Evolutionary conservation across 2,329 filamentous ascomycete species (phyloP).

Genomic region (Pseudomassariella vexata): DNA sequence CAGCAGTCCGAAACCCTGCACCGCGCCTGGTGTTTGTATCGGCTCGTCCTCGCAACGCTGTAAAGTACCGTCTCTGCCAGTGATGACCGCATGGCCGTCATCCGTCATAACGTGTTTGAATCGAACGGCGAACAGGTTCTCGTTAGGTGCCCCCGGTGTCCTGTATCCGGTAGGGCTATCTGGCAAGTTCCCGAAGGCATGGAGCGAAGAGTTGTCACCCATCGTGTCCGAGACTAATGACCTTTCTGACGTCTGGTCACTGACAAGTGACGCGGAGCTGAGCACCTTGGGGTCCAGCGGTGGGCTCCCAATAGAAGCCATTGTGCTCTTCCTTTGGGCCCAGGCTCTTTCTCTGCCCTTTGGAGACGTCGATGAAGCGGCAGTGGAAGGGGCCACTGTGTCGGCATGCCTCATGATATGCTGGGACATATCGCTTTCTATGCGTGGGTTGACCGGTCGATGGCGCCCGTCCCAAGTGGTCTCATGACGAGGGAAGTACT

Average conservation of each 20-base stretch:
- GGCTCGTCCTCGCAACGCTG: constrained; percentile 88
- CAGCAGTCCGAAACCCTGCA: constrained; percentile 75
- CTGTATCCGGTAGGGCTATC: constrained; percentile 7
- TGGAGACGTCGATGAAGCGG: too few species aligned
- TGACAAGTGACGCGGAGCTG: constrained; percentile 14
- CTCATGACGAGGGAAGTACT: constrained; percentile 28
- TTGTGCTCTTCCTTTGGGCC: constrained; percentile 10
- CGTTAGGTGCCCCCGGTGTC: constrained; percentile 16
- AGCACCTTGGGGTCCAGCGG: constrained; percentile 6
- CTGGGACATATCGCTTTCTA: constrained; percentile 18
- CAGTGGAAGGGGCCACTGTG: constrained; percentile 10
- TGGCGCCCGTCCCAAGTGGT: constrained; percentile 24
- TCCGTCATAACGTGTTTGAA: constrained; percentile 75
- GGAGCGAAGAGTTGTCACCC: constrained; percentile 9
- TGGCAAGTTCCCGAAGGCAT: constrained; percentile 5
- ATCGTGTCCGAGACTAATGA: constrained; percentile 12
- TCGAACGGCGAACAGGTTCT: constrained; percentile 59
- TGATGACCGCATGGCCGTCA: constrained; percentile 77
- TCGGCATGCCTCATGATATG: constrained; percentile 10
- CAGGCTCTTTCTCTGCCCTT: constrained; percentile 1
- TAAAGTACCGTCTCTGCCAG: constrained; percentile 66
- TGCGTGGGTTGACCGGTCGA: constrained; percentile 21
- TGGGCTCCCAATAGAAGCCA: constrained; percentile 10
- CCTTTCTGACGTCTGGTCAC: constrained; percentile 17
- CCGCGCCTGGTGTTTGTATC: constrained; percentile 77